A percentile compares a stretch with the other conserved stretches of the same genome.
phyloP scores from a whole-genome alignment of 2,329 filamentous ascomycete species.

The Fusarium sp. region DNA sequence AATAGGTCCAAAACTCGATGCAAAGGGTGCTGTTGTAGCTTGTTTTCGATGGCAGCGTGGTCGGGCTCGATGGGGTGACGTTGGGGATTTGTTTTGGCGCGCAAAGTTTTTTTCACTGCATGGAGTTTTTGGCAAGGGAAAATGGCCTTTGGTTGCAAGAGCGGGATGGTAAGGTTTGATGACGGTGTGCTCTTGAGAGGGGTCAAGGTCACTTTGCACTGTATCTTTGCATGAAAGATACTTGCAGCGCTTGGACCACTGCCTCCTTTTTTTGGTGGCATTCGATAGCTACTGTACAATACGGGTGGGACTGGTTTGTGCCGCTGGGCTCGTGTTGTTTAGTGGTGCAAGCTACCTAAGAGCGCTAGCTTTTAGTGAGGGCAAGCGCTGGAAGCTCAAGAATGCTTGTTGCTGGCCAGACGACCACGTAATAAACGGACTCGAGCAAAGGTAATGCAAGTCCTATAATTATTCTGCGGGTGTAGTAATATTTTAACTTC shows the following conservation, averaged over 20 bases:
- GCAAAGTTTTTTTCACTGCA: constrained; percentile 66
- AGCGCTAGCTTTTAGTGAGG: constrained; percentile 9
- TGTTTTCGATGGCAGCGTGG: constrained; percentile 68
- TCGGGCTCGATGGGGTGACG: constrained; percentile 67
- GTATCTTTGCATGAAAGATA: constrained; percentile 45
- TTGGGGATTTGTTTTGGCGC: constrained; percentile 67
- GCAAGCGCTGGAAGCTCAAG: background rate
- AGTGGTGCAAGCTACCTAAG: constrained; percentile 5
- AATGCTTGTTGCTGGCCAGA: constrained; percentile 19
- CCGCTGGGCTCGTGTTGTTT: background rate
- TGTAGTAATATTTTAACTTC: background rate
- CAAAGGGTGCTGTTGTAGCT: constrained; percentile 62
- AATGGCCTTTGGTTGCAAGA: constrained; percentile 35
- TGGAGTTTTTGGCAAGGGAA: constrained; percentile 52
- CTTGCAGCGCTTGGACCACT: constrained; percentile 50
- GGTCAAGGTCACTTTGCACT: constrained; percentile 47
- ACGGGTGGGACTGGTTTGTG: constrained; percentile 3
- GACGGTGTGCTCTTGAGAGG: constrained; percentile 45
- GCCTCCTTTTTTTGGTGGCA: constrained; percentile 50
- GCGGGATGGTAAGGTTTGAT: constrained; percentile 39
- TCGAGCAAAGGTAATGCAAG: background rate
- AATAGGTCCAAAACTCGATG: constrained; percentile 65
- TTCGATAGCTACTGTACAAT: constrained; percentile 8
- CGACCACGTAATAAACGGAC: constrained; percentile 31
- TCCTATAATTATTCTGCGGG: background rate